Base-by-base conservation (phyloP, 352 stramenopile genomes). In the Phytophthora megakarya region DNA sequence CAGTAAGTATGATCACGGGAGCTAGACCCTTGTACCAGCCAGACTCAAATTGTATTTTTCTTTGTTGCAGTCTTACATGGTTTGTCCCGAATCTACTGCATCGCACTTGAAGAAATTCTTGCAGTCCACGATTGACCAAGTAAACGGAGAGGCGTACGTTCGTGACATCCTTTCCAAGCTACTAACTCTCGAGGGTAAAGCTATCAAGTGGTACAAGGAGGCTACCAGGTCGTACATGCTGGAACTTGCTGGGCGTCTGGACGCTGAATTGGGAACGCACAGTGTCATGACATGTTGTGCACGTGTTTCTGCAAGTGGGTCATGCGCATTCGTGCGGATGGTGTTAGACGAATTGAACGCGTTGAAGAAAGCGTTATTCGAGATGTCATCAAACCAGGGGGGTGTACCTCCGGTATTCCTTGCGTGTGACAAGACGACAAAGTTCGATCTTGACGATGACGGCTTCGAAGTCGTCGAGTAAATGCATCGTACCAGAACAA, bases 401-500 rank as follows among this genome's bases (percentile, higher is more conserved):
- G 86, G 86, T 35, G 81, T 92, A 35, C 84, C 86, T 15, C 43
- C 80, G 5, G 78, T 55, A 54, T 93, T 95, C 52, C 70, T 93
- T 15, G 65, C 87, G 40, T 85, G 81, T 37, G 80, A 92, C 54
- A 79, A 90, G 40, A 73, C 78, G 38, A 87, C 80, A 48, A 75
- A 90, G 35, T 93, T 92, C 64, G 80, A 74, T 74, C 70, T 95
- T 18, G 86, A 93, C 33, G 80, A 92, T 40, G 84, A 93, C 49
- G 84, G 84, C 26, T 95, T 95, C 55, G 86, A 95, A 72, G 83
- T 93, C 9, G 25, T 90, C 11, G 79, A 89, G 19, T 38, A 12
- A 48, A 47, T 32, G 22, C 13, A 43, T 54, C 28, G 30, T 47
- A 25, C n/a, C 1, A 26, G 12, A 44, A 6, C 22, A 54, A 61